Evolutionary conservation across 2,329 filamentous ascomycete species (phyloP).

Genomic region (Exophiala sideris): DNA sequence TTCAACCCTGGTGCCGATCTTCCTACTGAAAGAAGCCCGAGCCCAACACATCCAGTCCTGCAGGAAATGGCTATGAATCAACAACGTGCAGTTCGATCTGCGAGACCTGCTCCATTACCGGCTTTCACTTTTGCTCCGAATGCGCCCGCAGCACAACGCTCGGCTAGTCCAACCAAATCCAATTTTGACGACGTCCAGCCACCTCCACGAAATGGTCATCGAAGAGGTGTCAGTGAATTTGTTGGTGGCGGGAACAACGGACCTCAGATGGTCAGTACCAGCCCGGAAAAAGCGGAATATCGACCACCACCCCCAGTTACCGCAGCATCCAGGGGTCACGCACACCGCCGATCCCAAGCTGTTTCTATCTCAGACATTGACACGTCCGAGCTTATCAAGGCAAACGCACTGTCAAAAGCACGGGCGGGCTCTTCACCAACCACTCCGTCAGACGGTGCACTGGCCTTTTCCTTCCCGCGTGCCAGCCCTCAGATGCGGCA

Average conservation of each 20-base stretch:
- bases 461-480: conserved; percentile 29
- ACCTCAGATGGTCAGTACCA: conserved; percentile 38
- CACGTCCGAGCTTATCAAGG: conserved; percentile 60
- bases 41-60: conserved; percentile 29
- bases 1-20: conserved; percentile 30
- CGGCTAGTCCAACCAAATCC: conserved; percentile 29
- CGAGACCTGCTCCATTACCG: conserved; percentile 26
- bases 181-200: conserved; percentile 15
- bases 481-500: conserved; percentile 26
- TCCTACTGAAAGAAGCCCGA: conserved; percentile 19
- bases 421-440: conserved; percentile 60
- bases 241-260: conserved; percentile 58
- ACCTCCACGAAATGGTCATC: conserved; percentile 50
- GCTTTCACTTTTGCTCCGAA: conserved; percentile 27
- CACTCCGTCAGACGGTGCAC: conserved; percentile 42
- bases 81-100: conserved; percentile 26
- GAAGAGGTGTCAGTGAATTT: conserved; percentile 80
- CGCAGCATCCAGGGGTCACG: conserved; percentile 63
- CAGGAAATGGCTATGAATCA: conserved; percentile 31
- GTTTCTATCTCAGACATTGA: conserved; percentile 78
- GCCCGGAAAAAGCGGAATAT: conserved; percentile 35
- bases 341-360: conserved; percentile 74
- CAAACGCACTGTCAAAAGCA: conserved; percentile 52
- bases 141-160: conserved; percentile 11
- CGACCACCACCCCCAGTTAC: conserved; percentile 39